Evolutionary conservation across 1,284 basidiomycete genomes (phyloP).

Genomic region (Ceratobasidium sp.): DNA sequence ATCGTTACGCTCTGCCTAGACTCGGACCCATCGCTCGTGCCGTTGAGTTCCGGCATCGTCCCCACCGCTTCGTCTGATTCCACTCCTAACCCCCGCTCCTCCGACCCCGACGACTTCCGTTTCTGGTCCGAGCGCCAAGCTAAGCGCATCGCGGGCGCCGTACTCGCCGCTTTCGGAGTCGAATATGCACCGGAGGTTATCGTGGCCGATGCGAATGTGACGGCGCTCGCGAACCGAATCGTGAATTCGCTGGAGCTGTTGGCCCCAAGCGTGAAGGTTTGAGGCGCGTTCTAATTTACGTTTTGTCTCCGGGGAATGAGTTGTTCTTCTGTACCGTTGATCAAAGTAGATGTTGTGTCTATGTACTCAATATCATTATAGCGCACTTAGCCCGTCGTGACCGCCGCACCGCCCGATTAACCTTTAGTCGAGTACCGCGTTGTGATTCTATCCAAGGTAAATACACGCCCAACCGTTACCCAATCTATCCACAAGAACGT

Average conservation of each 20-base stretch:
- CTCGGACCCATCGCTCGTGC: constrained; percentile 84
- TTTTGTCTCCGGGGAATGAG: no score
- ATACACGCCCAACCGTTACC: no score
- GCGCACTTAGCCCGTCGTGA: no score
- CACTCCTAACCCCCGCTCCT: constrained; percentile 51
- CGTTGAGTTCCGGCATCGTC: constrained; percentile 63
- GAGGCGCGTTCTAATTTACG: no score
- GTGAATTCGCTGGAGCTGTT: constrained; percentile 30
- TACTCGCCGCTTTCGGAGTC: constrained; percentile 85
- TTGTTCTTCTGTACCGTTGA: no score
- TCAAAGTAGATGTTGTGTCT: no score
- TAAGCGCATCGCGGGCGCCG: constrained; percentile 82
- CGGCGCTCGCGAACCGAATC: constrained; percentile 84
- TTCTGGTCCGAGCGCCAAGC: constrained; percentile 95
- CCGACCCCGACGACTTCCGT: constrained; percentile 91
- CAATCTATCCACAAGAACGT: no score
- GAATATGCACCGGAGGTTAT: constrained; percentile 92
- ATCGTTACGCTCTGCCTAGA: constrained; percentile 91
- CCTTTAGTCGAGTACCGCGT: no score
- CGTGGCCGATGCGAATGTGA: constrained; percentile 92
- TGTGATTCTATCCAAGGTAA: no score
- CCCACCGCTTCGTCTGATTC: constrained; percentile 52
- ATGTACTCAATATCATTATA: no score
- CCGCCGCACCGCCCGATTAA: no score
- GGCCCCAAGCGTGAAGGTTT: constrained; percentile 6